Evolutionary conservation across 2,329 filamentous ascomycete genomes (phyloP), one percentile per base, ranked within the genome.

Genomic region (Septoria linicola): DNA sequence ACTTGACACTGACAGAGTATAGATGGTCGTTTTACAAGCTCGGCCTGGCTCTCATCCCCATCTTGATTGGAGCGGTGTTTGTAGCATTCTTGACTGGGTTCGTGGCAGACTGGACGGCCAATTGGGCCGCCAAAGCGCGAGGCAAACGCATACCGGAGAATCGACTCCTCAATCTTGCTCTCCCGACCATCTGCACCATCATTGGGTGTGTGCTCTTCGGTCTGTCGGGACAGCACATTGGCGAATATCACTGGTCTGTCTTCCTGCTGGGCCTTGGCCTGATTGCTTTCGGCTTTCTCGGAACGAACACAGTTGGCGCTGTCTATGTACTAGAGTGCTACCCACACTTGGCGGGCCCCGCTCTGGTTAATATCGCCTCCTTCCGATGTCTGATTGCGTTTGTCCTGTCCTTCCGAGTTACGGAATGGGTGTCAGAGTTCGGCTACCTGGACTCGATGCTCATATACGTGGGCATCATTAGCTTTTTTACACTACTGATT

Each of bases 301-400:
- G 60, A 8, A 60, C 62, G 4, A 67, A 65, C 31, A 66, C 64
- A 5, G 59, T 67, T 31, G 59, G 62, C 10, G 59, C 63, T 2
- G 64, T 67, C n/a, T 67, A 66, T 41, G 60, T 66, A 8, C 54
- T 67, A 1, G 64, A 67, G 48, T 60, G 57, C 53, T 67, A 67
- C 45, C 63, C 64, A 14, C 63, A 66, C 40, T 56, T 65, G 48
- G 64, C 64, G 6, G 64, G 64, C 7, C 64, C 64, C 4, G 59
- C 62, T 6, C 53, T 67, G 5, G 64, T 66, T 52, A 67, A 67
- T 48, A 63, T 67, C 35, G 61, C 64, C 8, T 61, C 57, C 14
- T 67, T 65, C 53, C 49, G 64, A 8, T 66, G 63, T 50, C 41
- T 67, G 40, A 58, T 67, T 17, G 64, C 63, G 16, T 67, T 67